Percentiles rank a stretch among this genome's conserved stretches.
Evolutionary conservation across 1,284 basidiomycete genomes (phyloP).

Genomic region (Leccinum fallax): DNA sequence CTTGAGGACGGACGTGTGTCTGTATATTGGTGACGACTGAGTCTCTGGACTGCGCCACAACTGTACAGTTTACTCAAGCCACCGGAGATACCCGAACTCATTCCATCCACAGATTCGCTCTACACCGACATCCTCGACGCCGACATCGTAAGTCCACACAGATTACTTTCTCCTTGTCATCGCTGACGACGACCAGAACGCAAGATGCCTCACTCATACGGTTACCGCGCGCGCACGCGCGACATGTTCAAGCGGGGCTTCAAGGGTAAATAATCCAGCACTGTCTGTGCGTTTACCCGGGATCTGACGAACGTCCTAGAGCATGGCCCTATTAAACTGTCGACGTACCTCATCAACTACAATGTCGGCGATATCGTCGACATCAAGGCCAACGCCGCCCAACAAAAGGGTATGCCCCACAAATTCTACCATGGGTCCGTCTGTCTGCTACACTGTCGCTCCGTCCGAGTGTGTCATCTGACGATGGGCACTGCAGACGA

Average conservation of each 20-base stretch:
- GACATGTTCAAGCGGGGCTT: slow-evolving; percentile 99
- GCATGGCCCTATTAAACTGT: slow-evolving; percentile 88
- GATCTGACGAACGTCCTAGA: slow-evolving; percentile 53
- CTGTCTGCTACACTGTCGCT: not conserved
- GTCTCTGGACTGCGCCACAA: slow-evolving; percentile 39
- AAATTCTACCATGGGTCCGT: slow-evolving; percentile 91
- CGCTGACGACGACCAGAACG: slow-evolving; percentile 43
- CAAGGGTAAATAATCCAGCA: slow-evolving; percentile 66
- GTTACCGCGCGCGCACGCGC: slow-evolving; percentile 99
- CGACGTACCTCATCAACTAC: slow-evolving; percentile 93
- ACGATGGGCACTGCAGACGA: slow-evolving; percentile 53
- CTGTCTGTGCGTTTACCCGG: slow-evolving; percentile 3
- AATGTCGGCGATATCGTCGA: slow-evolving; percentile 98
- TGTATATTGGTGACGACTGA: slow-evolving; percentile 14
- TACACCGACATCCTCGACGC: slow-evolving; percentile 46
- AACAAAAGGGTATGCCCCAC: slow-evolving; percentile 99
- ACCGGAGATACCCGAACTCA: slow-evolving; percentile 44
- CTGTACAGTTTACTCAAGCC: slow-evolving; percentile 44
- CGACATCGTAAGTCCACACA: slow-evolving; percentile 40
- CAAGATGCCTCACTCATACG: slow-evolving; percentile 99
- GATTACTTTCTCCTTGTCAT: slow-evolving; percentile 15
- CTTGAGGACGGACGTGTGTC: slow-evolving; percentile 52
- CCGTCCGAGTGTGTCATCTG: slow-evolving; percentile 2
- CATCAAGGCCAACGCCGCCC: slow-evolving; percentile 98
- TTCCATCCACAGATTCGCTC: slow-evolving; percentile 34